Conservation (phyloP, 1,284 basidiomycete species). For the Sporisorium iseilematis-ciliati region DNA sequence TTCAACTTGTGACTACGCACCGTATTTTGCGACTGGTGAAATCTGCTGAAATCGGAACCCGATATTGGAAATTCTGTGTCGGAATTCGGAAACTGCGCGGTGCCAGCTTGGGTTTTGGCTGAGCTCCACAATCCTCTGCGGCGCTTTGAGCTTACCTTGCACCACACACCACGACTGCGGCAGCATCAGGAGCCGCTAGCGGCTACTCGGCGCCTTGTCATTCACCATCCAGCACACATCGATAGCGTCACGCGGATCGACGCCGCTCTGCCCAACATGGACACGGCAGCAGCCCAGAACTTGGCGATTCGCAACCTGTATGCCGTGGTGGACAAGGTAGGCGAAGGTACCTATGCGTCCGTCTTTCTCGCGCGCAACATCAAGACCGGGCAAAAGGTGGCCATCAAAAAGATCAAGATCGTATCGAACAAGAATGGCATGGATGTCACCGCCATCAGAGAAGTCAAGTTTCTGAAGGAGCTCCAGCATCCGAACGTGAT, state of each 20-base stretch:
- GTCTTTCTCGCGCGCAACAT: constrained; percentile 78
- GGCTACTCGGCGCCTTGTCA: neutral
- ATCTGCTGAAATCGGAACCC: constrained; percentile 1
- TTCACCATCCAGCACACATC: neutral
- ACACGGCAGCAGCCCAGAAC: constrained; percentile 56
- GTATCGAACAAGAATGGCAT: constrained; percentile 86
- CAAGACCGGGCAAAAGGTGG: constrained; percentile 81
- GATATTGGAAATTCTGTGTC: neutral
- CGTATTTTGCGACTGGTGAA: too few relatives aligned
- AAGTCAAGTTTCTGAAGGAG: constrained; percentile 96
- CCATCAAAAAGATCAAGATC: constrained; percentile 86
- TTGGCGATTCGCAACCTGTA: constrained; percentile 54
- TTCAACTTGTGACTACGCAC: too few relatives aligned
- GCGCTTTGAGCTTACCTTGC: neutral
- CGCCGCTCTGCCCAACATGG: constrained; percentile 52
- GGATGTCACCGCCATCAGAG: constrained; percentile 97
- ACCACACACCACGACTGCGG: neutral
- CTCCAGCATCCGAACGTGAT: constrained; percentile 95
- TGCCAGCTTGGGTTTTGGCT: neutral
- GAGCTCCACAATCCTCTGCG: constrained; percentile 5
- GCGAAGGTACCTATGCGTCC: constrained; percentile 97
- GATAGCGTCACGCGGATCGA: neutral
- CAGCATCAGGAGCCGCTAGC: constrained; percentile 2
- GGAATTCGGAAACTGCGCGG: constrained; percentile 3
- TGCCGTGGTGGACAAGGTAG: constrained; percentile 70